These are phyloP conservation scores for Anisodus tanguticus DNA, from an alignment of 257 asterid species.

Conservation along the genomic window DNA sequence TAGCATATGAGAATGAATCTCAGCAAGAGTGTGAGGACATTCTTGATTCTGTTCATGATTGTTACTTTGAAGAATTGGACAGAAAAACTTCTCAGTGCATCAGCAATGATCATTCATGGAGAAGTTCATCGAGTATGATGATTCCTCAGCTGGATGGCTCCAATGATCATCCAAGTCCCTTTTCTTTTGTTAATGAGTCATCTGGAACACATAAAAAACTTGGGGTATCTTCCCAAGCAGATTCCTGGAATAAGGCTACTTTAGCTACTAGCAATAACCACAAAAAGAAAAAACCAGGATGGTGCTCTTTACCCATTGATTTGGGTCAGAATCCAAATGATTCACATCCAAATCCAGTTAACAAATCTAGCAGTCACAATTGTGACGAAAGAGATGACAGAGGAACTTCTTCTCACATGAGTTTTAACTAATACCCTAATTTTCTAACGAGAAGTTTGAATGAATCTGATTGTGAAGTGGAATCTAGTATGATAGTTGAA, in stretches of 20 bases:
- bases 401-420: constrained; percentile 20
- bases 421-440: constrained; percentile 13
- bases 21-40: constrained; percentile 98
- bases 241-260: constrained; percentile 38
- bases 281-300: constrained; percentile 58
- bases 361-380: constrained; percentile 37
- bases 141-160: constrained; percentile 90
- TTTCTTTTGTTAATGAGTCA: constrained; percentile 47
- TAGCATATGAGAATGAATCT: constrained; percentile 81
- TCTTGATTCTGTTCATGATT: constrained; percentile 77
- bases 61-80: constrained; percentile 51
- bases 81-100: constrained; percentile 41
- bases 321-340: constrained; percentile 42
- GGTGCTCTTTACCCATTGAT: constrained; percentile 82
- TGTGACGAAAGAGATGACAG: constrained; percentile 41
- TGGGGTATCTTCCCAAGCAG: constrained; percentile 40
- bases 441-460: background rate
- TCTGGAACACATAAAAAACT: constrained; percentile 46
- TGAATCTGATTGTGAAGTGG: constrained; percentile 37
- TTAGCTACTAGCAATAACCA: constrained; percentile 43
- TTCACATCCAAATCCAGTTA: constrained; percentile 40
- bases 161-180: constrained; percentile 55
- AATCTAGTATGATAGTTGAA: constrained; percentile 47
- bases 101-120: constrained; percentile 38
- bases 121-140: constrained; percentile 43